Evolutionary conservation across 1,284 basidiomycete species (phyloP).

Genomic region (Tranzscheliella williamsii): DNA sequence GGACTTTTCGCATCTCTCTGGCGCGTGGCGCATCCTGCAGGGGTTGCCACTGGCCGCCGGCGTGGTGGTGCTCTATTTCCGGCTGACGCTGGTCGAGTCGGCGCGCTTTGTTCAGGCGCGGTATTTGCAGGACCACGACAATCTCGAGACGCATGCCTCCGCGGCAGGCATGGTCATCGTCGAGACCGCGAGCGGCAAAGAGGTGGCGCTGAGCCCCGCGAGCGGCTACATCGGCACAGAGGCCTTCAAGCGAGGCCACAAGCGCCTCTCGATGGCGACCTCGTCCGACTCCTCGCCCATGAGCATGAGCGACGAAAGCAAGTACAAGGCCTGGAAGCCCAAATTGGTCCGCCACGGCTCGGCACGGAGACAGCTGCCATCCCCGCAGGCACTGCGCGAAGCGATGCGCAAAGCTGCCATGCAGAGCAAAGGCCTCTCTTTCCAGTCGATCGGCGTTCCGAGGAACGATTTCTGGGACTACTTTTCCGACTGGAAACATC

Average conservation of each 20-base stretch:
- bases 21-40: constrained; percentile 59
- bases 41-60: constrained; percentile 52
- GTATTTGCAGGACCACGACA: constrained; percentile 75
- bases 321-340: constrained; percentile 5
- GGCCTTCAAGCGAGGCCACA: constrained; percentile 56
- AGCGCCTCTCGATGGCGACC: constrained; percentile 60
- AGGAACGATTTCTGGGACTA: constrained; percentile 42
- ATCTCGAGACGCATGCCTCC: constrained; percentile 67
- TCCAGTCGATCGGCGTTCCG: constrained; percentile 44
- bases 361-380: constrained; percentile 41
- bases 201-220: constrained; percentile 1
- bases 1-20: constrained; percentile 49
- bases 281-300: constrained; percentile 60
- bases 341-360: constrained; percentile 1
- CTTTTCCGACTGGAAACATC: constrained; percentile 53
- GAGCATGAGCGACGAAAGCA: constrained; percentile 31
- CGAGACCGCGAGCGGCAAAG: constrained; percentile 3
- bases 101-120: constrained; percentile 82
- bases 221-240: constrained; percentile 64
- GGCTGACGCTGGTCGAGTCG: constrained; percentile 63
- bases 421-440: constrained; percentile 39
- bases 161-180: constrained; percentile 64
- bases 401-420: constrained; percentile 44
- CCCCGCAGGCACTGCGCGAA: constrained; percentile 14
- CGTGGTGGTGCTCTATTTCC: constrained; percentile 65